Evolutionary conservation across 805 yeast species (phyloP), one percentile per base, ranked within the genome.

Genomic region (Kluyveromyces aestuarii): DNA sequence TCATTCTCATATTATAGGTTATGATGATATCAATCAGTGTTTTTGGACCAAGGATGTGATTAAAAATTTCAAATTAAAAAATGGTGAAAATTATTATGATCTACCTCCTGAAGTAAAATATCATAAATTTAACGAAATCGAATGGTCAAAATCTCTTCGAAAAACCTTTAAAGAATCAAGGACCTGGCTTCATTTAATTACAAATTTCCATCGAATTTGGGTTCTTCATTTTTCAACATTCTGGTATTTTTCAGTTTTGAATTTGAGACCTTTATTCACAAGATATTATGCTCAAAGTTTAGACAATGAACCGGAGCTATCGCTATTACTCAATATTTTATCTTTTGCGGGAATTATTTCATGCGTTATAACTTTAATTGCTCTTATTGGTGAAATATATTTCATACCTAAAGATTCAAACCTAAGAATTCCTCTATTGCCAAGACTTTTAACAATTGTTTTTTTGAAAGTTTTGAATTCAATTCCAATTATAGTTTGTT

Each of bases 1-100:
- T 67, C 91, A 87, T 60, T 72, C 78, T 8, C 66, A 75, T 19
- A 77, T 78, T 6, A 81, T 88, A 50, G 96, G 96, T 0, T 88
- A 88, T 63, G 96, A 88, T 67, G 96, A 88, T 64, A 81, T 88
- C 64, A 88, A 88, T 60, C 96, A 87, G 59, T 70, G 84, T 40
- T 88, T 88, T 59, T 88, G 96, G 96, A 80, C 83, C 55, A 72
- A 79, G 2, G 74, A 79, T 51, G 87, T 91, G 0, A 69, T 88
- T 45, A 78, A 78, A 51, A 72, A 73, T 46, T 72, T 88, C 16
- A 64, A 66, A 2, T 60, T 83, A 33, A 58, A 64, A 5, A 72
- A 72, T 43, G 69, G 73, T 8, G 71, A 71, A 41, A 50, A 65
- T 44, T 61, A 85, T 25, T 75, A 84, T 65, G 77, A 75, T 50